Conservation (phyloP, 768 basidiomycete species). For the Boletus tylopilopsis region DNA sequence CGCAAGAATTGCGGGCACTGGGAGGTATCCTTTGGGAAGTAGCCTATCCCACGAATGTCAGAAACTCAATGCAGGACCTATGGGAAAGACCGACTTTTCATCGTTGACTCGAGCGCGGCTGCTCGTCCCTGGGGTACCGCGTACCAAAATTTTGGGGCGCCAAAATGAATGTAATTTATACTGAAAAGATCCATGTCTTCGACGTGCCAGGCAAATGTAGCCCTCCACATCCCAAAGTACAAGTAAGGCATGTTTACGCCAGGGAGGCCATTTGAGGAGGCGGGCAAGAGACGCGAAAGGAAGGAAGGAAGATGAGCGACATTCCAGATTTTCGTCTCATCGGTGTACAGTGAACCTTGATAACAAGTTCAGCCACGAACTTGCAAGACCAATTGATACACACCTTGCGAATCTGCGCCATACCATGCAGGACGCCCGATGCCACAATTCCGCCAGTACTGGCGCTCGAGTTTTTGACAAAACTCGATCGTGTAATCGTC, state of each 20-base stretch:
- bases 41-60: constrained; percentile 44
- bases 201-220: constrained; percentile 98
- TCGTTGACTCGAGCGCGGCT: constrained; percentile 77
- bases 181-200: constrained; percentile 99
- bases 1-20: constrained; percentile 91
- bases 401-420: constrained; percentile 92
- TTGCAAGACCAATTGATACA: constrained; percentile 20
- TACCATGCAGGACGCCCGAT: constrained; percentile 94
- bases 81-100: constrained; percentile 59
- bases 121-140: constrained; percentile 88
- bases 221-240: constrained; percentile 99
- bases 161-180: constrained; percentile 99
- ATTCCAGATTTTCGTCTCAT: constrained; percentile 84
- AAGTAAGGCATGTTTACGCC: constrained; percentile 98
- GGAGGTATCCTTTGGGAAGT: constrained; percentile 85
- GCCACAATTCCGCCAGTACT: constrained; percentile 90
- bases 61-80: neutral
- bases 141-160: constrained; percentile 97
- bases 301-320: constrained; percentile 89
- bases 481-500: constrained; percentile 86
- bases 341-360: constrained; percentile 64
- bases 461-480: constrained; percentile 81
- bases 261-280: constrained; percentile 67
- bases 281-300: constrained; percentile 73
- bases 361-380: neutral